Base-by-base conservation (phyloP, 2,329 filamentous ascomycete genomes). In the Dothistroma pini region DNA sequence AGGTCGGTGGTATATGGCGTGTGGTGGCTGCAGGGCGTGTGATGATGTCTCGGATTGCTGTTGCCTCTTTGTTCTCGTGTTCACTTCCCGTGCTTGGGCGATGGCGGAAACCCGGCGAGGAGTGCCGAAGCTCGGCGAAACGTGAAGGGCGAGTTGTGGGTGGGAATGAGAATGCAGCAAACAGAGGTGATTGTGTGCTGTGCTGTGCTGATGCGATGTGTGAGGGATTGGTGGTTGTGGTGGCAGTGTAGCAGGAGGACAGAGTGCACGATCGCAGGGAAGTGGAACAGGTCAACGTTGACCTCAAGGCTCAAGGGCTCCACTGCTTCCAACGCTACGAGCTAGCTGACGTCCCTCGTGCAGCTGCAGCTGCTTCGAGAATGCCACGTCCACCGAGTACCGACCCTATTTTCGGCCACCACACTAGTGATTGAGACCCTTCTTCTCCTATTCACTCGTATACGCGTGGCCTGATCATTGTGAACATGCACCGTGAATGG, bases 51-150 rank as follows among this genome's bases (percentile, higher is more conserved):
- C 41, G 41, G 41, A 44, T 19, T 44, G 41, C 41, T n/a, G 44
- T 48, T 54, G 54, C 47, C 41, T 61, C 54, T 55, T 54, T 58
- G 59, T 61, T 32, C 52, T 52, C 48, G 48, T 60, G 44, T 10
- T 32, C 25, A 21, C 25, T 35, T 32, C 51, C 25, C 51, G 35
- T 53, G 9, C 25, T 11, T 31, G 34, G 57, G 35, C 19, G 41
- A 25, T 25, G 25, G 41, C 35, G 35, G 54, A 34, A 35, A 19
- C 44, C 21, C 47, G 56, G 56, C 56, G 49, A 41, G 22, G 19
- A 19, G 47, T 38, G 11, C 22, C 54, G 41, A 56, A 48, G 35
- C 8, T 29, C 41, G 54, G 54, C 35, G 41, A n/a, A n/a, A n/a
- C n/a, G n/a, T n/a, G n/a, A n/a, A 31, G 19, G 11, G 47, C 49